A percentile compares a stretch with the other conserved stretches of the same genome.
phyloP scores from a whole-genome alignment of 768 basidiomycete genomes.

The Mycena alexandri region DNA sequence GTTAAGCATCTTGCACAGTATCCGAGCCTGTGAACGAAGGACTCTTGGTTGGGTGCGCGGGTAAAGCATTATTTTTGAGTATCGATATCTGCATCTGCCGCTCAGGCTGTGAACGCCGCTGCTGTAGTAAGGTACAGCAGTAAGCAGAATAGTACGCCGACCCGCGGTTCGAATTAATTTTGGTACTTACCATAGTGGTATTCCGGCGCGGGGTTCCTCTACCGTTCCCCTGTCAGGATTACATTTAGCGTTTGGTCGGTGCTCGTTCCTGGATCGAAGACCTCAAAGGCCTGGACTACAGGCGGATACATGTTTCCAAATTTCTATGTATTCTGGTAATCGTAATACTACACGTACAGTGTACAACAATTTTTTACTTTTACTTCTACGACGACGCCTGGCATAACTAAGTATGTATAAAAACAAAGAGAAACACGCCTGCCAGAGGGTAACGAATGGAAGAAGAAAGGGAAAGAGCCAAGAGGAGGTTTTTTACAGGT shows the following conservation, averaged over 20 bases:
- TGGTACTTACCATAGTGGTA: too few relatives aligned
- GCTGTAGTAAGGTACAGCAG: neutral
- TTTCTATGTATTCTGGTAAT: too few relatives aligned
- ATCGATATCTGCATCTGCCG: neutral
- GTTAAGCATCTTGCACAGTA: slow-evolving; percentile 19
- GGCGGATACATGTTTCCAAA: too few relatives aligned
- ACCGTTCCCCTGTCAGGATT: too few relatives aligned
- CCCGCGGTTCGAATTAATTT: neutral
- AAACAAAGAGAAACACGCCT: slow-evolving; percentile 17
- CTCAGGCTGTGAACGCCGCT: too few relatives aligned
- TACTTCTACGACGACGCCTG: slow-evolving; percentile 14
- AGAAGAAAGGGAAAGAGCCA: slow-evolving; percentile 17
- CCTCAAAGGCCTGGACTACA: too few relatives aligned
- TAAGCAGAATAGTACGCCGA: slow-evolving; percentile 10
- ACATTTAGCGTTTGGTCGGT: too few relatives aligned
- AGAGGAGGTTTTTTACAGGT: slow-evolving; percentile 5
- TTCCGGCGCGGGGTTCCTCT: too few relatives aligned
- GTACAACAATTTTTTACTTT: slow-evolving; percentile 33
- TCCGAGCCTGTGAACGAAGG: slow-evolving; percentile 5
- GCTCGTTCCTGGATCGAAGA: slow-evolving; percentile 1
- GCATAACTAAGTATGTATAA: slow-evolving; percentile 9
- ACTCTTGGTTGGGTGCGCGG: too few relatives aligned
- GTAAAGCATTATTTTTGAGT: too few relatives aligned
- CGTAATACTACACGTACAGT: slow-evolving; percentile 18
- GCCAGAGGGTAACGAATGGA: too few relatives aligned